A percentile compares a stretch with the other conserved stretches of the same genome.
These are phyloP conservation scores for Podospora didyma DNA, from an alignment of 495 filamentous ascomycete genomes.

Conservation along the genomic window DNA sequence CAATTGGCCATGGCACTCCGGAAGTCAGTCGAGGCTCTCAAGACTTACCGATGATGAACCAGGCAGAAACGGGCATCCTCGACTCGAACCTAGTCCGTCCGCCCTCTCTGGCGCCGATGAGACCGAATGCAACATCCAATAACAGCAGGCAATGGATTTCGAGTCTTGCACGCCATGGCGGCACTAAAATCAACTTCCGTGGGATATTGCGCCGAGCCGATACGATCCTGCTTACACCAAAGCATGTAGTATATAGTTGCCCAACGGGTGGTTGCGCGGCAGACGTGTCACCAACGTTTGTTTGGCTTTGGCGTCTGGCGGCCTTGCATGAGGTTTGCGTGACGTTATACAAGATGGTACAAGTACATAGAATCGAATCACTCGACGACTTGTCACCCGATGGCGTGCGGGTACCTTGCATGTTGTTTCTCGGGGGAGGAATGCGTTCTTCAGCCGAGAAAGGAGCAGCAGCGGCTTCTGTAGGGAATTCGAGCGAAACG, in stretches of 20 bases:
- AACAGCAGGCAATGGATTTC: too few relatives aligned
- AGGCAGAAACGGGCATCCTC: neutral
- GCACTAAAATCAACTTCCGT: too few relatives aligned
- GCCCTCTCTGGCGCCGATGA: too few relatives aligned
- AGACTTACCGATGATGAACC: neutral
- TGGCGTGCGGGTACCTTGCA: conserved; percentile 21
- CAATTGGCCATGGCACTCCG: conserved; percentile 11
- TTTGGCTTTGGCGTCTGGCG: neutral
- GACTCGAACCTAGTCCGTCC: too few relatives aligned
- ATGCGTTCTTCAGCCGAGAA: conserved; percentile 20
- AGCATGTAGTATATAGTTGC: too few relatives aligned
- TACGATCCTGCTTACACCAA: too few relatives aligned
- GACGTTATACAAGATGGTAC: conserved; percentile 8
- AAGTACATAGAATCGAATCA: neutral
- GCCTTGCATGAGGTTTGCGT: neutral
- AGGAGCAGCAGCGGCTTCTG: neutral
- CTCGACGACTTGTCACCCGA: conserved; percentile 5
- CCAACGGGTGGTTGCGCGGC: neutral
- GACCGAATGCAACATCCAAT: too few relatives aligned
- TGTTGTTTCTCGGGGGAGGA: conserved; percentile 16
- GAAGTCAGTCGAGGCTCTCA: conserved; percentile 7
- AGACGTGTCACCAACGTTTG: neutral
- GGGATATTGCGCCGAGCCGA: too few relatives aligned
- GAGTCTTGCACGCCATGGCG: too few relatives aligned
- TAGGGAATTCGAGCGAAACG: neutral